A percentile compares a stretch with the other conserved stretches of the same genome.
Conservation (phyloP, 495 filamentous ascomycete species). For the Tetracladium marchalianum region DNA sequence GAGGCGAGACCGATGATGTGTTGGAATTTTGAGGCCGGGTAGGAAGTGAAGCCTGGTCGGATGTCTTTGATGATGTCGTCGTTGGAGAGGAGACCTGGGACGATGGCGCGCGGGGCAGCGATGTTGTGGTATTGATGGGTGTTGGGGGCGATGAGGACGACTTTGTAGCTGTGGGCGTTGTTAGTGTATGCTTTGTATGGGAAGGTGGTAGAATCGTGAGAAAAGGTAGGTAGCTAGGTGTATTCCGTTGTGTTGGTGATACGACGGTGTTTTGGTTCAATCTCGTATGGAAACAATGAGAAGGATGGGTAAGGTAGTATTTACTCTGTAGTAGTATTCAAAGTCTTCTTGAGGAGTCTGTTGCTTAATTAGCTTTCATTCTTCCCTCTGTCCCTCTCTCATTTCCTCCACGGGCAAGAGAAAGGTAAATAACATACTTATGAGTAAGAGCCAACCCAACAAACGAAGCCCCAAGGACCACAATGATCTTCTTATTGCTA, state of each 20-base stretch:
- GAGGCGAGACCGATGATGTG: constrained; percentile 46
- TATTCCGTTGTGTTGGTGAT: constrained; percentile 25
- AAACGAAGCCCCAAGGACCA: constrained; percentile 56
- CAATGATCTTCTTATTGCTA: constrained; percentile 29
- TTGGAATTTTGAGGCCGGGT: constrained; percentile 38
- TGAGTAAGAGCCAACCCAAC: constrained; percentile 51
- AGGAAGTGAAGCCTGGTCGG: constrained; percentile 38
- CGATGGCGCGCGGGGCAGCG: constrained; percentile 23
- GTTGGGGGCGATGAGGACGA: constrained; percentile 26
- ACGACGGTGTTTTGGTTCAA: constrained; percentile 39
- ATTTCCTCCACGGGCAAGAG: too few relatives aligned
- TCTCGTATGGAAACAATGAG: constrained; percentile 7
- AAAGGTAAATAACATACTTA: constrained; percentile 18
- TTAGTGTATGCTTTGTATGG: neutral
- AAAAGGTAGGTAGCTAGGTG: too few relatives aligned
- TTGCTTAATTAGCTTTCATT: too few relatives aligned
- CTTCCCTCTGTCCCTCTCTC: too few relatives aligned
- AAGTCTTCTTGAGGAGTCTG: too few relatives aligned
- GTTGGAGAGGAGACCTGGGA: constrained; percentile 24
- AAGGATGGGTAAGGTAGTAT: too few relatives aligned
- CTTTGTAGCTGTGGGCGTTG: constrained; percentile 7
- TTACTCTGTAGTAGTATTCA: too few relatives aligned
- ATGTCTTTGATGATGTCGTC: constrained; percentile 28
- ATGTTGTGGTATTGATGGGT: constrained; percentile 29
- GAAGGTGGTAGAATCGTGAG: too few relatives aligned